Conservation (phyloP, 83 land plant species). For the Picea mariana region DNA sequence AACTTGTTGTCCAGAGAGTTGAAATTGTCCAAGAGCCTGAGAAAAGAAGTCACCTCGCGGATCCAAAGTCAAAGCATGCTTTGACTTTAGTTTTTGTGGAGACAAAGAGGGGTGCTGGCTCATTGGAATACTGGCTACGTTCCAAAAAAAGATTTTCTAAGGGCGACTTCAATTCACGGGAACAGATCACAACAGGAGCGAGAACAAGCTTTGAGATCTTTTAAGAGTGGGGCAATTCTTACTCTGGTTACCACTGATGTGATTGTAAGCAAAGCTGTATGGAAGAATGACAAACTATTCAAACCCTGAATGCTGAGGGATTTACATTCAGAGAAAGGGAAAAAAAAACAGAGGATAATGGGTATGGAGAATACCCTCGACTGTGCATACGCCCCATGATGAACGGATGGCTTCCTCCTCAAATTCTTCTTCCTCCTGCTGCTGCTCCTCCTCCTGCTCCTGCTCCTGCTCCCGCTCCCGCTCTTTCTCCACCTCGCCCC, state of each 20-base stretch:
- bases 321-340: too few species aligned
- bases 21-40: conserved; percentile 84
- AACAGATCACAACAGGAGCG: conserved; percentile 88
- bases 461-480: too few species aligned
- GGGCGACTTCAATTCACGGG: conserved; percentile 97
- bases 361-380: too few species aligned
- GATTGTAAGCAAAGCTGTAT: too few species aligned
- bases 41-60: conserved; percentile 93
- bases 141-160: conserved; percentile 85
- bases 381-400: too few species aligned
- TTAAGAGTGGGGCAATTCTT: conserved; percentile 71
- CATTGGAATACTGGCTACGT: conserved; percentile 87
- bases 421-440: too few species aligned
- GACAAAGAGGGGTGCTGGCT: conserved; percentile 94
- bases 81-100: conserved; percentile 94
- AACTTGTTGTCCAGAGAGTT: conserved; percentile 90
- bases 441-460: too few species aligned
- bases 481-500: too few species aligned
- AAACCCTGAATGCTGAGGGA: too few species aligned
- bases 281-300: too few species aligned
- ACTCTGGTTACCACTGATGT: conserved; percentile 79
- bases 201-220: conserved; percentile 75
- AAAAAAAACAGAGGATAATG: too few species aligned
- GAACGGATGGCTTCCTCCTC: too few species aligned
- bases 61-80: conserved; percentile 89